Percentiles rank a stretch among this genome's conserved stretches.
Evolutionary conservation across 2,329 filamentous ascomycete genomes (phyloP).

Genomic region (Pyrenophora tritici-repentis): DNA sequence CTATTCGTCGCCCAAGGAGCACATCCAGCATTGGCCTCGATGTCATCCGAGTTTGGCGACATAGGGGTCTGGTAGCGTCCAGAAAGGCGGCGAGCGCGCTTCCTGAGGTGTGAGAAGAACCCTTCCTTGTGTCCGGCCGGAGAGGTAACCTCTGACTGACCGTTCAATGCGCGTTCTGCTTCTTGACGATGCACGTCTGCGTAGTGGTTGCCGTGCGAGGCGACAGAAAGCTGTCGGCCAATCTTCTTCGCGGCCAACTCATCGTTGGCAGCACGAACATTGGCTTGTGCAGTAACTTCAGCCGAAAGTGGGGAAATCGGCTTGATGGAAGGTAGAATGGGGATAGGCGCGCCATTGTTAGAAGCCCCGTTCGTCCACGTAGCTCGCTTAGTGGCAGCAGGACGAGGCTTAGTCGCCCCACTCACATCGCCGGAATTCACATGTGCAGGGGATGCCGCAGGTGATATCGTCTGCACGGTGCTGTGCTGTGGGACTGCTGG

Average conservation of each 20-base stretch:
- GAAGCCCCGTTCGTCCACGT: conserved; percentile 86
- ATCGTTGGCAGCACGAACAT: conserved; percentile 63
- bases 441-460: conserved; percentile 51
- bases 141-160: conserved; percentile 74
- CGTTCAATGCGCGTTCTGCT: conserved; percentile 87
- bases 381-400: conserved; percentile 75
- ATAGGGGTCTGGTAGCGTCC: conserved; percentile 84
- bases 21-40: conserved; percentile 91
- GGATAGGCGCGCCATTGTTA: conserved; percentile 84
- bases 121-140: conserved; percentile 87
- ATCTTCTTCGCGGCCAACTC: conserved; percentile 85
- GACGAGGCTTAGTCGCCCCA: conserved; percentile 57
- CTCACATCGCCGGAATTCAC: conserved; percentile 52
- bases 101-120: conserved; percentile 96
- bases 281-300: conserved; percentile 86
- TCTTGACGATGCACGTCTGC: conserved; percentile 87
- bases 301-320: conserved; percentile 97
- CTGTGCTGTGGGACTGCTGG: conserved; percentile 61
- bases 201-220: conserved; percentile 91
- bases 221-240: conserved; percentile 88
- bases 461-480: conserved; percentile 49
- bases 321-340: conserved; percentile 90
- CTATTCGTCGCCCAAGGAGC: conserved; percentile 79
- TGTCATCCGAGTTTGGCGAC: conserved; percentile 79
- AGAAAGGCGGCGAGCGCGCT: conserved; percentile 88